Base-by-base conservation (phyloP, 768 basidiomycete genomes). In the Lactifluus volemus region DNA sequence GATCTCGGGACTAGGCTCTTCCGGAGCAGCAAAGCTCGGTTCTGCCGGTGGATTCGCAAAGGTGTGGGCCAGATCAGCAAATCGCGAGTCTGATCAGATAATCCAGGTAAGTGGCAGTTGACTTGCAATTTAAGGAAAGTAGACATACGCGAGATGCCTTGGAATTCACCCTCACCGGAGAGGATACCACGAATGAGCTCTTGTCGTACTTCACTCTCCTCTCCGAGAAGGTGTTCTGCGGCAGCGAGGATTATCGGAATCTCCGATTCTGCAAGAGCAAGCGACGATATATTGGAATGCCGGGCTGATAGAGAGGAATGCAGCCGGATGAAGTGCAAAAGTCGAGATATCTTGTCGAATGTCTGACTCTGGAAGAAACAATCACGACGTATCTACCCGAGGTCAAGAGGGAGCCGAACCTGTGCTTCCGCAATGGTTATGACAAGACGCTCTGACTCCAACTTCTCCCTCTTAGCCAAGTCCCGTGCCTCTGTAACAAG, bases 81-180 rank as follows among this genome's bases (percentile, higher is more conserved):
- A 68, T 38, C 85, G 83, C 9, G 81, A 73, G 72, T 83, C 89
- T 92, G 52, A 19, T 52, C 39, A 47, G 63, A 57, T 17, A 10
- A 30, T 41, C 53, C 41, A 49, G 48, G 30, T 62, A n/a, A 57
- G 57, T 44, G 34, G 19, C 51, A 25, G 10, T 5, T 38, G 51
- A 21, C 59, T 4, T 57, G 58, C 49, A 58, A 53, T 49, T 53
- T 7, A 42, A 58, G 39, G 34, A 36, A 30, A 25, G 66, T 30
- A 6, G 19, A 74, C 84, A 55, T 72, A 92, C 91, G 86, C 49
- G 83, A 67, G 58, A 90, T 71, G 45, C 81, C 86, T 60, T 84
- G 77, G 59, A 81, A 75, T 36, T 83, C 81, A 32, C 87, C 86
- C 47, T 79, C 72, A 19, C 78, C 81, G 50, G 78, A 76, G 48